Evolutionary conservation across 73 alveolate genomes (phyloP).

Genomic region (Tetrahymena thermophila): DNA sequence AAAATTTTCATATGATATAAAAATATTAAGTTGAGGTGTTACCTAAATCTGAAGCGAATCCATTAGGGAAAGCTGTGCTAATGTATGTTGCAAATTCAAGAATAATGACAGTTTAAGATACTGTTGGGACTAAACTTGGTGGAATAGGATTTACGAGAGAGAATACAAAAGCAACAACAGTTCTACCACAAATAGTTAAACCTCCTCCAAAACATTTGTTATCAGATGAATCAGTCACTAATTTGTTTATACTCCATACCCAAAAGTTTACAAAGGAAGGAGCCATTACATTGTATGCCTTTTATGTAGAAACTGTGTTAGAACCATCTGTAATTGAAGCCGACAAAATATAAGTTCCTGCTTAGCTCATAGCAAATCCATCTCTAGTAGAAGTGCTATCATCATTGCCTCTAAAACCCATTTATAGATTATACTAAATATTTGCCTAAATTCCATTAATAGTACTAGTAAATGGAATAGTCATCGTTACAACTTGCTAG

Average conservation of each 20-base stretch:
- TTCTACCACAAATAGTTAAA: neutral
- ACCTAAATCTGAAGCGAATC: slow-evolving; percentile 16
- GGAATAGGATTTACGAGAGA: neutral
- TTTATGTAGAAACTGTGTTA: neutral
- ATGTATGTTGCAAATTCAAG: neutral
- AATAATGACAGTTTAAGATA: neutral
- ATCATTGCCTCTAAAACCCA: slow-evolving; percentile 32
- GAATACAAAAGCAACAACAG: neutral
- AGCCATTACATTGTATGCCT: neutral
- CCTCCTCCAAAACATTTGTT: neutral
- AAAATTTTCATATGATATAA: neutral
- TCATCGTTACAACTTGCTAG: neutral
- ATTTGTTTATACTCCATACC: slow-evolving; percentile 31
- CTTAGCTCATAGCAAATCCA: slow-evolving; percentile 6
- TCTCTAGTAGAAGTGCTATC: slow-evolving; percentile 5
- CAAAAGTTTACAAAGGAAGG: slow-evolving; percentile 15
- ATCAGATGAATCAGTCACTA: slow-evolving; percentile 3
- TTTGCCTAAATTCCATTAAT: neutral
- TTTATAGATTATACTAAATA: neutral
- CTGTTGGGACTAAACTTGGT: neutral
- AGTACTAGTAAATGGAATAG: neutral
- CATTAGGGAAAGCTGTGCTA: slow-evolving; percentile 5
- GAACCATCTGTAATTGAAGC: neutral
- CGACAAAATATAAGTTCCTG: slow-evolving; percentile 20
- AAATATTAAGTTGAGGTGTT: neutral